Evolutionary conservation across 2,329 filamentous ascomycete genomes (phyloP), one percentile per base, ranked within the genome.

Genomic region (Aspergillus sp.): DNA sequence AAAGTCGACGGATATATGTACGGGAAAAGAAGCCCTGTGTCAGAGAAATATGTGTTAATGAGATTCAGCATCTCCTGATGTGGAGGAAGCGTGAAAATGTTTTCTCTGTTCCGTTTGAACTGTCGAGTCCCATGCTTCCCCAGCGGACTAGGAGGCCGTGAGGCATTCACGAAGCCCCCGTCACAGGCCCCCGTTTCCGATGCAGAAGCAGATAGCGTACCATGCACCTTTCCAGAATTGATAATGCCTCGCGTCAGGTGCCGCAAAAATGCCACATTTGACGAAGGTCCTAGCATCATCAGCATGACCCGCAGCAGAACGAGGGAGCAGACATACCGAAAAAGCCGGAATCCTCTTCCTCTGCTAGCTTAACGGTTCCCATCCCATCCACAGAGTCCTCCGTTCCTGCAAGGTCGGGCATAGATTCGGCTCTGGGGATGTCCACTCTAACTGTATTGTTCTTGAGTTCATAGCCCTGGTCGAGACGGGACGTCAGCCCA

Each of bases 271-370:
- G 62, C 62, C 26, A 66, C 58, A 33, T 66, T 65, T 1, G 63
- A 42, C 16, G 40, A 42, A 62, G 61, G 55, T 0, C 62, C 63
- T 64, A 10, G 4, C 0, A 8, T 42, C 11, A 11, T 22, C 40
- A 42, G 40, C n/a, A 6, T 8, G 6, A 1, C 11, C 19, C 2
- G n/a, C 11, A 17, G 19, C 8, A 42, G 19, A 13, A 19, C 9
- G 16, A 22, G 19, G 40, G 1, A 10, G 40, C 19, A 49, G 20
- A 6, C 26, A n/a, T 58, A 65, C 71, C 73, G 46, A 72, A 71
- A 48, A 68, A 73, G 6, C 64, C 68, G 3, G 60, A 67, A 26
- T 70, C 67, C 42, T 69, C 63, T 45, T 74, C 72, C 42, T 73
- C 63, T 1, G 68, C 65, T 38, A 74, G 72, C 1, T 59, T 65